Evolutionary conservation across 1,284 basidiomycete genomes (phyloP).

Genomic region (Golubevia sp.): DNA sequence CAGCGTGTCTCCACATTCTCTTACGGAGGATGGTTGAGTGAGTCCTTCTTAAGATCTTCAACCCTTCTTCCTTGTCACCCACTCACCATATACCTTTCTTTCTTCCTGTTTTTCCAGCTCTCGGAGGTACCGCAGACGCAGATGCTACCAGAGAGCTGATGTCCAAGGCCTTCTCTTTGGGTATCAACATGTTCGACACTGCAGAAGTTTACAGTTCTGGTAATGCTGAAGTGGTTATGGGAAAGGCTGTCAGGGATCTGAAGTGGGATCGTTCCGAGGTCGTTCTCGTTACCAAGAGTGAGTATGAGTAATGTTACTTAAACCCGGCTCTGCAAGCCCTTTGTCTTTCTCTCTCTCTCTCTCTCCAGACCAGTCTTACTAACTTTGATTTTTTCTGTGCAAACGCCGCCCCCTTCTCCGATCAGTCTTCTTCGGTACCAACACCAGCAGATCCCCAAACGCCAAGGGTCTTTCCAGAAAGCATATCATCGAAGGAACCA

Average conservation of each 20-base stretch:
- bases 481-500: slow-evolving; percentile 80
- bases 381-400: no score
- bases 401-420: no score
- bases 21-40: neutral
- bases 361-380: no score
- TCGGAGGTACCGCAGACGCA: slow-evolving; percentile 31
- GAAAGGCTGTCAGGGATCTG: slow-evolving; percentile 76
- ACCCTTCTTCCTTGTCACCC: slow-evolving; percentile 18
- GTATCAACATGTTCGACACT: slow-evolving; percentile 69
- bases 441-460: slow-evolving; percentile 61
- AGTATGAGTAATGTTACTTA: no score
- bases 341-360: no score
- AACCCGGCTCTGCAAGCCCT: no score
- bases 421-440: no score
- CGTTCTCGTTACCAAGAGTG: slow-evolving; percentile 73
- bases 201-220: slow-evolving; percentile 75
- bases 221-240: slow-evolving; percentile 72
- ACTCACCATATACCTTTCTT: neutral
- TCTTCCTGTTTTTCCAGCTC: neutral
- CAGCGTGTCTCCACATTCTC: neutral
- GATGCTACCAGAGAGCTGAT: slow-evolving; percentile 33
- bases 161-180: slow-evolving; percentile 34
- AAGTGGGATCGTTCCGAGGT: slow-evolving; percentile 73
- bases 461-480: slow-evolving; percentile 73
- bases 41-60: slow-evolving; percentile 8